Evolutionary conservation across 805 yeast genomes (phyloP).

Genomic region (Ogataea minuta): DNA sequence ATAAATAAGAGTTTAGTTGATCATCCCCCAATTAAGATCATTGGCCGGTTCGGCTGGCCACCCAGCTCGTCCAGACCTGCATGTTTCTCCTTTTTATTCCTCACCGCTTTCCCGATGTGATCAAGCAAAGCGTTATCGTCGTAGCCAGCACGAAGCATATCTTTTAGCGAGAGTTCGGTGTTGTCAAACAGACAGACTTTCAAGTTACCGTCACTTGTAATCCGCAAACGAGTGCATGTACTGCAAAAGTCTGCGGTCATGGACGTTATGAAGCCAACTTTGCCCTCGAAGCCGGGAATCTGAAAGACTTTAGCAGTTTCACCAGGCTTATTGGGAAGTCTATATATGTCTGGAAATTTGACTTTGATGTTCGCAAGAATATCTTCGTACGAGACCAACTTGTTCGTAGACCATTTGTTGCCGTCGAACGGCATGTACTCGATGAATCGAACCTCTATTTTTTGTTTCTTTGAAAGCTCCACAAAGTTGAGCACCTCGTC

Average conservation of each 20-base stretch:
- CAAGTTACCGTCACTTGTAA: conserved; percentile 53
- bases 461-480: conserved; percentile 36
- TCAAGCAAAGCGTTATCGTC: conserved; percentile 37
- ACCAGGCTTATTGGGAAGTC: conserved; percentile 35
- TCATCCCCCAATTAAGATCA: conserved; percentile 57
- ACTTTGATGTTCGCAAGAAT: conserved; percentile 36
- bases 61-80: conserved; percentile 50
- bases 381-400: conserved; percentile 46
- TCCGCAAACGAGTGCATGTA: conserved; percentile 49
- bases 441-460: conserved; percentile 50
- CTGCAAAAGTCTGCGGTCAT: conserved; percentile 55
- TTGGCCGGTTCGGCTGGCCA: conserved; percentile 49
- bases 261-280: conserved; percentile 52
- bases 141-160: conserved; percentile 39
- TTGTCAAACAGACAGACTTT: conserved; percentile 56
- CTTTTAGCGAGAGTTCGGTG: conserved; percentile 47
- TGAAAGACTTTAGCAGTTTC: conserved; percentile 50
- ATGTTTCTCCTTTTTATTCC: conserved; percentile 47
- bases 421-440: conserved; percentile 62
- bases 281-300: conserved; percentile 43
- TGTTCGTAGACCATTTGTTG: conserved; percentile 47
- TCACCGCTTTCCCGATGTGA: conserved; percentile 45
- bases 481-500: conserved; percentile 51
- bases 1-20: neutral
- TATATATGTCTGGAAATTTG: conserved; percentile 30